phyloP scores from a whole-genome alignment of 1,284 basidiomycete genomes.

The Pseudozyma hubeiensis region DNA sequence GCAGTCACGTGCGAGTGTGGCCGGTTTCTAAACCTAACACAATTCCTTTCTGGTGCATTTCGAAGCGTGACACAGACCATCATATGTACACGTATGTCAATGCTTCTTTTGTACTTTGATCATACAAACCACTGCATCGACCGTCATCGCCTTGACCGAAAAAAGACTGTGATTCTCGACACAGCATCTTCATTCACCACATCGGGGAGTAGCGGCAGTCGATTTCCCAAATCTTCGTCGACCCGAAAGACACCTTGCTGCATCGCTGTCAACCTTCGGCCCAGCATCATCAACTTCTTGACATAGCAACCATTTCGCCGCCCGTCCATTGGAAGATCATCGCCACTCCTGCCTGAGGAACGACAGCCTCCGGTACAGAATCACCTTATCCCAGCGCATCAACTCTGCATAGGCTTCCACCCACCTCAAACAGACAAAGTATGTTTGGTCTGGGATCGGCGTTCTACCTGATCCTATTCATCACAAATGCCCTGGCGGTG shows the following conservation, averaged over 20 bases:
- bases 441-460: constrained; percentile 66
- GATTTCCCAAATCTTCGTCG: too few species aligned
- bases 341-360: too few species aligned
- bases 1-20: constrained; percentile 4
- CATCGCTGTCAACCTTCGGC: too few species aligned
- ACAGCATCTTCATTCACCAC: not conserved
- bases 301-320: too few species aligned
- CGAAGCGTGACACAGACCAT: constrained; percentile 8
- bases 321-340: too few species aligned
- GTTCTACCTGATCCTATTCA: constrained; percentile 75
- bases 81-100: not conserved
- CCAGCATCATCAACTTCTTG: too few species aligned
- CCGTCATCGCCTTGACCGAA: not conserved
- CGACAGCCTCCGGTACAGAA: too few species aligned
- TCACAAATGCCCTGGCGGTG: constrained; percentile 92
- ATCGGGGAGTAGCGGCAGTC: too few species aligned
- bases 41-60: not conserved
- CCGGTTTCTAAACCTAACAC: constrained; percentile 1
- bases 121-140: not conserved
- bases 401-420: too few species aligned
- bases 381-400: too few species aligned
- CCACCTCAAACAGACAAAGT: not conserved
- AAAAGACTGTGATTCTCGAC: too few species aligned
- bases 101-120: not conserved
- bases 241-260: too few species aligned